Evolutionary conservation across 2,329 filamentous ascomycete species (phyloP).

Genomic region (Bipolaris victoriae): DNA sequence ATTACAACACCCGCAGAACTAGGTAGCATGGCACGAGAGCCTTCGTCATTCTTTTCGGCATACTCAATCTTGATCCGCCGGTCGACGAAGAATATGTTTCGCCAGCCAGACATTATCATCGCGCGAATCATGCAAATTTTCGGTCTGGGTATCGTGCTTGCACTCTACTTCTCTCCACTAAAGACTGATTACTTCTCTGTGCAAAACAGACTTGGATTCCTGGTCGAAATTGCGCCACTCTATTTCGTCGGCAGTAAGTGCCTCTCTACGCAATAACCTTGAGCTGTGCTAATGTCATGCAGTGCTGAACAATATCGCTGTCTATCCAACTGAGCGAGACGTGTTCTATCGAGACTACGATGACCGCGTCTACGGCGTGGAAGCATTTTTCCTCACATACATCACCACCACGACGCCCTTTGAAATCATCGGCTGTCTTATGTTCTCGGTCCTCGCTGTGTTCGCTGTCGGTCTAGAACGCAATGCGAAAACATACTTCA

Average conservation of each 20-base stretch:
- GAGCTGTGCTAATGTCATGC: conserved; percentile 3
- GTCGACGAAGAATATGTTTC: conserved; percentile 66
- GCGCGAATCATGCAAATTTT: conserved; percentile 50
- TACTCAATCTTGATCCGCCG: conserved; percentile 72
- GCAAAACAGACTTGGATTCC: conserved; percentile 75
- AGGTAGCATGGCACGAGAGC: conserved; percentile 69
- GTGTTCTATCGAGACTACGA: conserved; percentile 80
- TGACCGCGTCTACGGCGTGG: conserved; percentile 73
- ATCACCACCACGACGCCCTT: conserved; percentile 74
- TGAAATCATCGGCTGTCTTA: conserved; percentile 67
- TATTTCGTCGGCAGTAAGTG: conserved; percentile 70
- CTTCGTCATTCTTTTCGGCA: conserved; percentile 65
- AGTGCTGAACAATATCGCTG: conserved; percentile 77
- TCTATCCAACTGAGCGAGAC: conserved; percentile 74
- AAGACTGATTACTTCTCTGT: conserved; percentile 72
- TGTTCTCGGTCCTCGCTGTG: conserved; percentile 69
- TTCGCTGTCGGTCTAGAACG: conserved; percentile 70
- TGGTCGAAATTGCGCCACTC: conserved; percentile 73
- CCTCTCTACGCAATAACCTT: not conserved
- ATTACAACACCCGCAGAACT: conserved; percentile 74
- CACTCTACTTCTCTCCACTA: conserved; percentile 69
- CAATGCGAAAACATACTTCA: conserved; percentile 69
- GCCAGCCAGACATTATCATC: conserved; percentile 45
- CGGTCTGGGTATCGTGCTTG: conserved; percentile 45
- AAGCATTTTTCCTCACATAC: conserved; percentile 74